Conservation (phyloP, 805 yeast species). For the Candida railenensis region DNA sequence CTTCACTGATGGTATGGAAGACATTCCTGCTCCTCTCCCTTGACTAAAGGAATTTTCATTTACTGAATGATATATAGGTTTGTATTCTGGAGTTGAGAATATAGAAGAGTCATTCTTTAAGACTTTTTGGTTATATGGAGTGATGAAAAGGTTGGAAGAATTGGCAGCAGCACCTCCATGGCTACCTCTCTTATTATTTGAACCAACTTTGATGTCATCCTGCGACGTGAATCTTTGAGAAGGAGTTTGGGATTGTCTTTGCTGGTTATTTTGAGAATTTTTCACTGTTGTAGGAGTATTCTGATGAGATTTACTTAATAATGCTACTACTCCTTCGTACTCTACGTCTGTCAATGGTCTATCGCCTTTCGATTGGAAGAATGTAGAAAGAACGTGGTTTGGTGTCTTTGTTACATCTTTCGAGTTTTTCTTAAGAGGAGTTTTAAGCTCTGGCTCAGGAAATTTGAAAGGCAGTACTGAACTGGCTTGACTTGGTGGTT, state of each 20-base stretch:
- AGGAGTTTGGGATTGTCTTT: neutral
- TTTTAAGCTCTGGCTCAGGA: slow-evolving; percentile 10
- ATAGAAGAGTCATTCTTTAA: slow-evolving; percentile 24
- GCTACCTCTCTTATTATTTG: neutral
- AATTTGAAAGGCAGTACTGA: slow-evolving; percentile 6
- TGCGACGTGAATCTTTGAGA: neutral
- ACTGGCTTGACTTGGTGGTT: neutral
- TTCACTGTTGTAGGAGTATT: slow-evolving; percentile 3
- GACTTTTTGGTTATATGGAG: slow-evolving; percentile 28
- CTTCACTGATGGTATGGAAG: slow-evolving; percentile 30
- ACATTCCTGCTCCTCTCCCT: slow-evolving; percentile 11
- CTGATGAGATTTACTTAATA: slow-evolving; percentile 30
- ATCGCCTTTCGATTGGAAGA: slow-evolving; percentile 74
- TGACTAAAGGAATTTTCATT: slow-evolving; percentile 15
- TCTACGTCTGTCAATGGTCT: slow-evolving; percentile 72
- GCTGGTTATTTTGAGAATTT: neutral
- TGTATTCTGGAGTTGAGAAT: slow-evolving; percentile 35
- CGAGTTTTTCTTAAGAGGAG: slow-evolving; percentile 9
- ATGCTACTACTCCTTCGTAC: slow-evolving; percentile 74
- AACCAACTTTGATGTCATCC: neutral
- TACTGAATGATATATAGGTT: slow-evolving; percentile 35
- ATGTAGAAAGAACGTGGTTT: slow-evolving; percentile 62
- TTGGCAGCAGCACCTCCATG: slow-evolving; percentile 1
- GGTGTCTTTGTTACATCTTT: slow-evolving; percentile 17
- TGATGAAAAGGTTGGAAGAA: slow-evolving; percentile 13